Base-by-base conservation (phyloP, 176 grass and related monocot genomes). In the Ensete ventricosum region DNA sequence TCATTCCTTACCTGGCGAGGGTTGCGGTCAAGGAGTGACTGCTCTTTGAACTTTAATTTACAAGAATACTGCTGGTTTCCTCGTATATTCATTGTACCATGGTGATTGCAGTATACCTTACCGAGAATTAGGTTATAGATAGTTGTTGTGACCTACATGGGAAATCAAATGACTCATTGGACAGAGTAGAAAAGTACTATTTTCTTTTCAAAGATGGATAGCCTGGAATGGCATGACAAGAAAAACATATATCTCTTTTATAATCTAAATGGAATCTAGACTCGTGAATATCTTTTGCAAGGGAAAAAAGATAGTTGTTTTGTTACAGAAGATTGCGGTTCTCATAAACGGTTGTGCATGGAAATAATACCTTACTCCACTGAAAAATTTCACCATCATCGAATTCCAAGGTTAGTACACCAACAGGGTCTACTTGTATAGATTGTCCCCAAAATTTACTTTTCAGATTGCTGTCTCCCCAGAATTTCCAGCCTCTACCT, bases 381-480 rank as follows among this genome's bases (percentile, higher is more conserved):
- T 82, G 80, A 54, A 88, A 85, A 79, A 50, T 81, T 86, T 86
- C 87, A 43, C 87, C 87, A 69, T 89, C 83, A 8, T 86, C 87
- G 75, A 89, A 89, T 67, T 89, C 77, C 77, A 86, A 57, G 19
- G 81, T 89, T 43, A 89, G 71, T n/a, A 83, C 71, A 0, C 87
- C 87, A 48, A 86, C 77, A 74, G 87, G 87, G 55, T 89, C 77
- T 49, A 89, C 68, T 73, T 89, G 87, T 83, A 89, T 89, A 34
- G 83, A 80, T 72, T 85, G 84, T 9, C 87, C 87, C 84, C 81
- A 77, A 70, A 89, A 89, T 69, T 89, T 85, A 54, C 80, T 85
- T 71, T 79, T 83, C 49, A 89, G 76, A 71, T 80, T 85, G 83
- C 87, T 89, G n/a, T 89, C 87, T n/a, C 87, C 87, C 83, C 76